Base-by-base conservation (phyloP, 257 asterid genomes). In the Perilla frutescens region DNA sequence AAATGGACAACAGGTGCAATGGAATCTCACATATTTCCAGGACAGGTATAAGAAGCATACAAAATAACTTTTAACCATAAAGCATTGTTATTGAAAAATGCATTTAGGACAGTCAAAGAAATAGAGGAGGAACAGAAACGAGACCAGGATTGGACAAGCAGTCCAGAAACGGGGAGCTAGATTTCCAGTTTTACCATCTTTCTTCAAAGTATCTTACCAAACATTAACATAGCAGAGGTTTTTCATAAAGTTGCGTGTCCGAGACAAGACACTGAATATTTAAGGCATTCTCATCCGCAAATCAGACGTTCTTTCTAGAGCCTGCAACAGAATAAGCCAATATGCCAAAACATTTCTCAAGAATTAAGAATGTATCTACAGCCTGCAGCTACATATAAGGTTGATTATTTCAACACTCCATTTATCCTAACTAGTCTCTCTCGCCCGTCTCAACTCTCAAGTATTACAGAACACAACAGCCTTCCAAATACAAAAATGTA, bases 21-120 rank as follows among this genome's bases (percentile, higher is more conserved):
- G 69, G 72, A 47, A 77, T 54, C 13, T 62, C 26, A 75, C 32
- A 14, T 47, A 20, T 40, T n/a, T 10, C 34, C 54, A 68, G 8
- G 45, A 68, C 34, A 9, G 34, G 57, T 26, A 14, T 45, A 43
- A 44, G 51, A 29, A 40, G 29, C 8, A 15, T 15, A 55, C 10
- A 60, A 60, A 31, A 37, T 8, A 3, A 15, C 1, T 39, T 61
- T 20, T 32, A 39, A 5, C 50, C 49, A 39, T 7, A 32, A 11
- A 34, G 6, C 0, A 43, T 68, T 10, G 54, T n/a, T 36, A 43
- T 32, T 48, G 4, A 6, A 15, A 51, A 26, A n/a, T 44, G 31
- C 20, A 13, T 58, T 26, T 40, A 9, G 37, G 62, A 1, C 55
- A 61, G 62, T 5, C 31, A 20, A 5, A 48, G 61, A n/a, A 44